phyloP scores from a whole-genome alignment of 441 rosid genomes.

The Adansonia grandidieri region DNA sequence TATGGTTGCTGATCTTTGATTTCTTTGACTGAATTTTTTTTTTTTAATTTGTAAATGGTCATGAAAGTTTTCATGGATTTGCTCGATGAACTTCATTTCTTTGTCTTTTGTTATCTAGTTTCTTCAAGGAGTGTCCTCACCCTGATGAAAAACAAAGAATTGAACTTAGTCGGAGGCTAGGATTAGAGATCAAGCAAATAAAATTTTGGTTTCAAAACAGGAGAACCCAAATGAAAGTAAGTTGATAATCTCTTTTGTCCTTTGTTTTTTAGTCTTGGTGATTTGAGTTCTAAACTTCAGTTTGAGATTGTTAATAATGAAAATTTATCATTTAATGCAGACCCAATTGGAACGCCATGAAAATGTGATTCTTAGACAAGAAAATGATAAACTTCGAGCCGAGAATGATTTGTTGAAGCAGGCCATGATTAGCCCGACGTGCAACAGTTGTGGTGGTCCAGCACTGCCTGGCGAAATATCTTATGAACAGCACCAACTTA shows the following conservation, averaged over 20 bases:
- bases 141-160: conserved; percentile 71
- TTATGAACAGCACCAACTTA: conserved; percentile 53
- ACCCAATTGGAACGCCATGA: conserved; percentile 68
- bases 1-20: conserved; percentile 7
- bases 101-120: conserved; percentile 34
- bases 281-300: conserved; percentile 2
- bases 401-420: conserved; percentile 53
- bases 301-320: background rate
- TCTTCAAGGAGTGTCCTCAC: conserved; percentile 67
- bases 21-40: too few species aligned
- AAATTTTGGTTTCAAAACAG: conserved; percentile 82
- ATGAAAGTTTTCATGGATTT: background rate
- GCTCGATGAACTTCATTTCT: background rate
- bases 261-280: background rate
- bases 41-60: background rate
- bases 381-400: conserved; percentile 50
- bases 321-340: conserved; percentile 30
- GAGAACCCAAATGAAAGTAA: conserved; percentile 74
- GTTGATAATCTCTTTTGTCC: conserved; percentile 11
- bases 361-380: conserved; percentile 53
- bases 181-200: conserved; percentile 57
- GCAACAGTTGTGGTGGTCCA: conserved; percentile 60
- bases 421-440: conserved; percentile 46
- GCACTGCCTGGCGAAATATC: conserved; percentile 47
- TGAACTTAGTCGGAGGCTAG: conserved; percentile 59